These are phyloP conservation scores for Rhizopogon rudus DNA, from an alignment of 768 basidiomycete genomes.

Conservation along the genomic window DNA sequence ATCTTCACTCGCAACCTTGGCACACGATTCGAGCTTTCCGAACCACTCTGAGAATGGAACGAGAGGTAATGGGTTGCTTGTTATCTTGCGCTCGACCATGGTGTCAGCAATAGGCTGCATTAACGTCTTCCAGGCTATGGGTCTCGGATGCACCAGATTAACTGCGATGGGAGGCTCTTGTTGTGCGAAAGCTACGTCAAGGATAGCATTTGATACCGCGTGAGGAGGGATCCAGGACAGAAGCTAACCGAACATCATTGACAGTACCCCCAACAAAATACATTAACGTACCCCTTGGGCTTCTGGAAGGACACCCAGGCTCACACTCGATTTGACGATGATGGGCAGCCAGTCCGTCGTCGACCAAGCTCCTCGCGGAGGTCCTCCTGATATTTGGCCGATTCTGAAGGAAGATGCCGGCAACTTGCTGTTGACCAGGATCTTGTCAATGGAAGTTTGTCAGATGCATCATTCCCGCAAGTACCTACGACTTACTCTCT, in stretches of 20 bases:
- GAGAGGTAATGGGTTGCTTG: conserved; percentile 18
- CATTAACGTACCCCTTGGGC: conserved; percentile 21
- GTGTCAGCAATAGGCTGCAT: conserved; percentile 21
- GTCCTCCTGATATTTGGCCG: conserved; percentile 32
- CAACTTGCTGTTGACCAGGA: conserved; percentile 23
- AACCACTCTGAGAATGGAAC: conserved; percentile 32
- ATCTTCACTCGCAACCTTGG: conserved; percentile 6
- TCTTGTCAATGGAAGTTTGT: conserved; percentile 2
- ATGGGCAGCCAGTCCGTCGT: conserved; percentile 15
- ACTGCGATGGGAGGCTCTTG: conserved; percentile 12
- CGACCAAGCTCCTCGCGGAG: conserved; percentile 30
- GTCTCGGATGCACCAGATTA: conserved; percentile 14
- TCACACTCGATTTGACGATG: conserved; percentile 29
- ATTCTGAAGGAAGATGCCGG: conserved; percentile 25
- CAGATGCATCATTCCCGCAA: background rate
- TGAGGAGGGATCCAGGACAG: conserved; percentile 1
- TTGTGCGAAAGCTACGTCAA: conserved; percentile 22
- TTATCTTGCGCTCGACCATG: conserved; percentile 7
- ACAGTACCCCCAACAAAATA: conserved; percentile 22
- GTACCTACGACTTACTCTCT: background rate
- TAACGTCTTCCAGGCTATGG: conserved; percentile 11
- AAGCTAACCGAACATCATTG: conserved; percentile 16
- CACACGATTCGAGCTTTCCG: conserved; percentile 13
- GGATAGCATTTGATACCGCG: conserved; percentile 18
- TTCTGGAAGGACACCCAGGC: conserved; percentile 25